Conservation (phyloP, 2,329 filamentous ascomycete species). For the Shiraia bambusicola region DNA sequence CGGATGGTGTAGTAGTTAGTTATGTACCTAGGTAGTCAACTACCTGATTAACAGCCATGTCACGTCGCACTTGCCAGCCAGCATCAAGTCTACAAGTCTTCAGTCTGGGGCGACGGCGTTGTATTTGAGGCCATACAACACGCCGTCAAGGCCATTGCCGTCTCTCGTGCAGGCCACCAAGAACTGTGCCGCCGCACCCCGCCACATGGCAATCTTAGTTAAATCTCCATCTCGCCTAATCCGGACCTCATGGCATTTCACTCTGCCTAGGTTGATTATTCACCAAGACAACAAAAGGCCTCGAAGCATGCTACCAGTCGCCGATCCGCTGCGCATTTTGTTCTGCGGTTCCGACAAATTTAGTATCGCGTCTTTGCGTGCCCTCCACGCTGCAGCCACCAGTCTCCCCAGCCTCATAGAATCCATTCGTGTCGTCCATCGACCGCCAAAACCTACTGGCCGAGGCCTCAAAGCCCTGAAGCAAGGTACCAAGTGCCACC, state of each 20-base stretch:
- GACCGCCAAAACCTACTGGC: slow-evolving; percentile 75
- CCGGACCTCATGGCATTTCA: slow-evolving; percentile 5
- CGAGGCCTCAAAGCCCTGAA: slow-evolving; percentile 69
- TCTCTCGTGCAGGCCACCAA: background rate
- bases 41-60: no score
- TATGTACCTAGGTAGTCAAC: no score
- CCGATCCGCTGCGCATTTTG: slow-evolving; percentile 71
- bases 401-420: slow-evolving; percentile 41
- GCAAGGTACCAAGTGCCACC: slow-evolving; percentile 55
- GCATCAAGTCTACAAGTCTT: background rate
- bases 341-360: slow-evolving; percentile 95
- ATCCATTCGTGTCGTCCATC: slow-evolving; percentile 83
- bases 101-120: background rate
- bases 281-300: background rate
- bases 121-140: background rate
- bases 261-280: slow-evolving; percentile 1
- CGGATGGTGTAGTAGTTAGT: no score
- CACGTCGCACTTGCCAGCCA: background rate
- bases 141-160: background rate
- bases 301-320: slow-evolving; percentile 9
- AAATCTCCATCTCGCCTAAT: slow-evolving; percentile 1
- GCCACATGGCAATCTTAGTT: background rate
- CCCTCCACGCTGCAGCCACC: slow-evolving; percentile 63
- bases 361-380: slow-evolving; percentile 74
- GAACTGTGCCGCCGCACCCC: background rate